Conservation (phyloP, 2,329 filamentous ascomycete species). For the Fusarium coffeatum region DNA sequence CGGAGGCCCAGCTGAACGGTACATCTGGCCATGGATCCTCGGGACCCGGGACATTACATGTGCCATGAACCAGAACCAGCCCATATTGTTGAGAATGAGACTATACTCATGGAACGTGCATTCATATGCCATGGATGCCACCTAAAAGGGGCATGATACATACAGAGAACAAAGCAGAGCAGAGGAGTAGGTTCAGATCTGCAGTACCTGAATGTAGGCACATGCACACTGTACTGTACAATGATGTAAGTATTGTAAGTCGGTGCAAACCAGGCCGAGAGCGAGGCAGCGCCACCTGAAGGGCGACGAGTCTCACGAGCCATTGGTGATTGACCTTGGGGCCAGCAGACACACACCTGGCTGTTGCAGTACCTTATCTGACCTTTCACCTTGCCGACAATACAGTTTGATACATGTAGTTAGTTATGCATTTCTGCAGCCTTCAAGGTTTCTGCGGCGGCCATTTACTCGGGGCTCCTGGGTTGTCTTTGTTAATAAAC, state of each 20-base stretch:
- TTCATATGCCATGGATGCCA: slow-evolving; percentile 11
- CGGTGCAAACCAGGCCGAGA: slow-evolving; percentile 33
- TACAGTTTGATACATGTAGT: slow-evolving; percentile 15
- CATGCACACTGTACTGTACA: slow-evolving; percentile 30
- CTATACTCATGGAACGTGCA: slow-evolving; percentile 38
- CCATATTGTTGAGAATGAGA: slow-evolving; percentile 36
- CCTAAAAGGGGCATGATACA: slow-evolving; percentile 22
- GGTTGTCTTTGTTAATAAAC: slow-evolving; percentile 33
- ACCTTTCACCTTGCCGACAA: slow-evolving; percentile 16
- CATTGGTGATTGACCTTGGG: slow-evolving; percentile 19
- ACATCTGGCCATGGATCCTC: slow-evolving; percentile 39
- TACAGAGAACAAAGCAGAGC: slow-evolving; percentile 8
- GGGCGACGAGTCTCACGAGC: slow-evolving; percentile 36
- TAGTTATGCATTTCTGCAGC: slow-evolving; percentile 11
- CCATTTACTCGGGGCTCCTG: slow-evolving; percentile 4
- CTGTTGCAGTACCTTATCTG: not conserved
- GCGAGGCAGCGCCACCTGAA: slow-evolving; percentile 34
- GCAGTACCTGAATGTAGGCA: slow-evolving; percentile 26
- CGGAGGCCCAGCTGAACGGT: slow-evolving; percentile 27
- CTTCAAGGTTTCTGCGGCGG: slow-evolving; percentile 8
- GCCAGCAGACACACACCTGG: slow-evolving; percentile 38
- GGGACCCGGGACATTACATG: slow-evolving; percentile 24
- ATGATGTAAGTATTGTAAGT: slow-evolving; percentile 48
- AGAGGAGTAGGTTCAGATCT: slow-evolving; percentile 9
- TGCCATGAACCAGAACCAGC: slow-evolving; percentile 36